Evolutionary conservation across 2,329 filamentous ascomycete species (phyloP), one percentile per base, ranked within the genome.

Genomic region (Cercospora sesami): DNA sequence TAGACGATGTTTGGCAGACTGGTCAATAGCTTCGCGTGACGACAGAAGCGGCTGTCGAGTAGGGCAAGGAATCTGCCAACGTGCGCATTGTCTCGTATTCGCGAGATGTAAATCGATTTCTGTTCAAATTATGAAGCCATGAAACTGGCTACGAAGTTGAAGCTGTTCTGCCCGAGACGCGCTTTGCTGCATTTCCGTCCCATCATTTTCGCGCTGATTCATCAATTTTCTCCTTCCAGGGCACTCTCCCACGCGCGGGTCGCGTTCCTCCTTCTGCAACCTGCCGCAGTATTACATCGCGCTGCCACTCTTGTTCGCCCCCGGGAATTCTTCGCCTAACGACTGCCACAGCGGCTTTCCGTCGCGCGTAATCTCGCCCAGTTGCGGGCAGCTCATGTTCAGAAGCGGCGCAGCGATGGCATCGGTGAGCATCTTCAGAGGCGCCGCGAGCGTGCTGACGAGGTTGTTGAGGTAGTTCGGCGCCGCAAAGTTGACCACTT

Each of bases 391-490:
- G 42, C 64, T 68, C 64, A 72, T 7, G 36, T 68, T 70, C 10
- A 73, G 62, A 57, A 73, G 60, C 18, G 69, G 68, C 42, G 51
- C 55, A 1, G 66, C 65, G 4, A 73, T 18, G 5, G 67, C 60
- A 14, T 70, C 61, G 3, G 60, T 57, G 23, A 73, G 51, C 16
- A 70, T 64, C 23, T 71, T 63, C 21, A 73, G 36, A 23, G 70
- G 70, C 59, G 42, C 62, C 0, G 55, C 66, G 26, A 73, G 60
- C 26, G 70, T 71, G 8, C 30, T 51, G 23, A 79, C 69, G 3
- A 79, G 65, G 6, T 74, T 69, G 30, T 73, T 74, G 5, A 79
- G 75, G 33, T 75, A 76, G 63, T 78, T 77, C 2, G 79, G 79
- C 3, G 75, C 64, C 55, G 77, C 78, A 2, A 77, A 76, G 69